Evolutionary conservation across 2,329 filamentous ascomycete species (phyloP), one percentile per base, ranked within the genome.

Genomic region (Didymella pinodella): DNA sequence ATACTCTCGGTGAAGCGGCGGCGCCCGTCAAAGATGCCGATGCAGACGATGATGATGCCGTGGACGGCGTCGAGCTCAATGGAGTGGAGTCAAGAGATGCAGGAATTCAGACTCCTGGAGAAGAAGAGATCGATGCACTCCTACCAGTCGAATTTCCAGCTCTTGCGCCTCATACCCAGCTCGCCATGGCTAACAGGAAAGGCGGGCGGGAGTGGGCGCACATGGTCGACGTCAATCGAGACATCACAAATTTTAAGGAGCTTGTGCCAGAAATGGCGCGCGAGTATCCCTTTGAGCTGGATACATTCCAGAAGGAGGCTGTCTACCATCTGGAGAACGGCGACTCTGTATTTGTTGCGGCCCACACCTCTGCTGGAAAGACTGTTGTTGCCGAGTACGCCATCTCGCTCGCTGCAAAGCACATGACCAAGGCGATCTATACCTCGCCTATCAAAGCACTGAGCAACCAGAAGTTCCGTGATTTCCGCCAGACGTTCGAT

Each of bases 351-450:
- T 99, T 99, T 70, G 95, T 99, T 49, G 95, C 95, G 10, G 95
- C 95, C 0, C 95, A 99, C 75, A 99, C 95, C 0, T 99, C 95
- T 32, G 95, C 95, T 22, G 95, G 95, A 56, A 99, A 99, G 81
- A 99, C 95, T 1, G 95, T 98, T 0, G 95, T 99, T 14, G 95
- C 95, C 28, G 95, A 99, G 75, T 99, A 99, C 77, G 95, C 94
- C 48, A 98, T 99, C 75, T 93, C 95, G 7, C 82, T 99, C 58
- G 95, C 95, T 29, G 90, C 92, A n/a, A 96, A 94, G 74, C 95
- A 99, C 75, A 98, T 98, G 94, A 99, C 95, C 8, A 99, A 99
- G 77, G 94, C 95, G 22, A 99, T 99, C 64, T 99, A 99, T 76
- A 99, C 95, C 0, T 98, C 95, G 0, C 95, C 95, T 0, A 99